A percentile compares a stretch with the other conserved stretches of the same genome.
Evolutionary conservation across 2,329 filamentous ascomycete genomes (phyloP).

Genomic region (Intubia oerlemansii): DNA sequence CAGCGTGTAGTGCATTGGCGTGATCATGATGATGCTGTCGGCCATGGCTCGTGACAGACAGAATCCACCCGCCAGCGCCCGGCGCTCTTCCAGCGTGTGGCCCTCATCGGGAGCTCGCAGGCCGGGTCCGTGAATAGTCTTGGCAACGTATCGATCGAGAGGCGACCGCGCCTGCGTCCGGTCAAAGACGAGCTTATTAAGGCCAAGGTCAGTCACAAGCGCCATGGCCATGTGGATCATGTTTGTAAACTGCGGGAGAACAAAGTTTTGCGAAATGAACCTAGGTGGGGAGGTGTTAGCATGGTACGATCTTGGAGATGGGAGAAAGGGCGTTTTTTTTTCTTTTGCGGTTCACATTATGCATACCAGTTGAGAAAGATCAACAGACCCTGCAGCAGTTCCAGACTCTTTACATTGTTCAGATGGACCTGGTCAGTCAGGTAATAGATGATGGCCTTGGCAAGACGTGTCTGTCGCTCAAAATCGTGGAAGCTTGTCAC

Average conservation of each 20-base stretch:
- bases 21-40: constrained; percentile 9
- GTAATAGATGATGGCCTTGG: constrained; percentile 5
- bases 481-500: constrained; percentile 8
- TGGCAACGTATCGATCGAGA: constrained; percentile 5
- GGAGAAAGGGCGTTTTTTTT: neutral
- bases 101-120: constrained; percentile 3
- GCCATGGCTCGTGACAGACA: constrained; percentile 16
- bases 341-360: no score
- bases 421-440: constrained; percentile 7
- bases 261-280: constrained; percentile 7
- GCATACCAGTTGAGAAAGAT: constrained; percentile 8
- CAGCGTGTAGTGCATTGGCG: constrained; percentile 22
- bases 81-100: constrained; percentile 17
- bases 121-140: constrained; percentile 4
- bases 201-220: constrained; percentile 9
- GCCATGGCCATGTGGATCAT: constrained; percentile 8
- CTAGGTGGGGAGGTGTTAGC: no score
- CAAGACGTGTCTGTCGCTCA: constrained; percentile 7
- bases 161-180: constrained; percentile 4
- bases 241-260: constrained; percentile 7
- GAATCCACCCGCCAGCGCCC: constrained; percentile 21
- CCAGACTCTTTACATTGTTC: constrained; percentile 5
- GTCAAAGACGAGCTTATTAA: constrained; percentile 7
- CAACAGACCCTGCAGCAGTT: constrained; percentile 8
- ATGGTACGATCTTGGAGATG: no score